These are phyloP conservation scores for Daldinia eschscholtzii DNA, from an alignment of 2,329 filamentous ascomycete genomes.

Conservation along the genomic window DNA sequence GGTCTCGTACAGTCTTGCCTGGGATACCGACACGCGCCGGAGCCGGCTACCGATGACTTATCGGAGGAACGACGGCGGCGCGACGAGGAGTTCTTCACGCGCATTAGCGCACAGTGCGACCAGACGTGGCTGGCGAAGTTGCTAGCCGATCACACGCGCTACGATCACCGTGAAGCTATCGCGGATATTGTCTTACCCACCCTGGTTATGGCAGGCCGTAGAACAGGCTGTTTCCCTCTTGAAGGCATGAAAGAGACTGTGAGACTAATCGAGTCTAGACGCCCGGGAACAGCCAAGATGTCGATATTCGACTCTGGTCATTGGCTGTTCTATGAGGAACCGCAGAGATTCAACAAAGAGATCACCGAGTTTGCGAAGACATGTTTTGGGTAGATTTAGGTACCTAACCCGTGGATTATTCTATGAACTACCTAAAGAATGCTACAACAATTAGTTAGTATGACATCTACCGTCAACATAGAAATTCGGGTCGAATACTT, in stretches of 20 bases:
- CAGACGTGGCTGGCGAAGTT: slow-evolving; percentile 55
- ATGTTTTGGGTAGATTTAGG: slow-evolving; percentile 8
- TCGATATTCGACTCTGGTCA: slow-evolving; percentile 55
- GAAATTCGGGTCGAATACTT: neutral
- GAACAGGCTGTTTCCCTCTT: slow-evolving; percentile 56
- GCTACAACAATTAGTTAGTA: neutral
- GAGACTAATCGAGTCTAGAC: slow-evolving; percentile 45
- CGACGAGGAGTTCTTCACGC: slow-evolving; percentile 55
- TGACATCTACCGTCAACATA: slow-evolving; percentile 3
- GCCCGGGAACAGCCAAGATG: slow-evolving; percentile 46
- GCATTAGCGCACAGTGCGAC: slow-evolving; percentile 54
- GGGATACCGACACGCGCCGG: slow-evolving; percentile 53
- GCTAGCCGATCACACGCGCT: slow-evolving; percentile 57
- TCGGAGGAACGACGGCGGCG: slow-evolving; percentile 41
- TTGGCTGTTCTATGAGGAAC: slow-evolving; percentile 59
- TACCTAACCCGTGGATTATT: neutral
- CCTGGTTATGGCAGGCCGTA: slow-evolving; percentile 55
- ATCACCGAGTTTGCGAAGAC: slow-evolving; percentile 50
- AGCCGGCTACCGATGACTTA: slow-evolving; percentile 42
- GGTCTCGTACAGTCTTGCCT: slow-evolving; percentile 54
- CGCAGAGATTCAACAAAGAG: slow-evolving; percentile 55
- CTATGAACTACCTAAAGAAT: neutral
- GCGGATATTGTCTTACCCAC: slow-evolving; percentile 53
- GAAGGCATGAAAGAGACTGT: slow-evolving; percentile 57
- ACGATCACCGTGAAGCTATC: slow-evolving; percentile 58